phyloP scores from a whole-genome alignment of 1,284 basidiomycete genomes.

The Ustilago loliicola region DNA sequence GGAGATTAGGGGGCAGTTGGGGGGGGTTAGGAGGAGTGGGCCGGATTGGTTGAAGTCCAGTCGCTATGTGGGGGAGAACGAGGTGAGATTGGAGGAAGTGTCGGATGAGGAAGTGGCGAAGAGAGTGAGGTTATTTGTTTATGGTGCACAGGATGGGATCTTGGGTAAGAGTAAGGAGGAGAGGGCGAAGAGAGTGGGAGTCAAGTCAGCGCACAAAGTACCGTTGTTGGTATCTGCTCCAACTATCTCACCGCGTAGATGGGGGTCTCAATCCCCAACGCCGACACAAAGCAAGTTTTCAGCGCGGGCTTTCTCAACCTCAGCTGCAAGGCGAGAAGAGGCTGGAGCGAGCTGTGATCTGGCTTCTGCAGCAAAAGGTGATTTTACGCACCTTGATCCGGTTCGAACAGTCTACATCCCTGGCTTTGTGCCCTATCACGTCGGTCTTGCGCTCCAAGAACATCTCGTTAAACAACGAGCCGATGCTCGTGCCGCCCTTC shows the following conservation, averaged over 20 bases:
- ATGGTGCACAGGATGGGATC: constrained; percentile 20
- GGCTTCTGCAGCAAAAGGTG: constrained; percentile 21
- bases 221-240: constrained; percentile 5
- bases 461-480: constrained; percentile 58
- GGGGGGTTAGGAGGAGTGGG: not conserved
- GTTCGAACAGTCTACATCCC: constrained; percentile 57
- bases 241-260: constrained; percentile 16
- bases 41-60: not conserved
- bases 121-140: not conserved
- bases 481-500: constrained; percentile 74
- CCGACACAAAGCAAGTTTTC: not conserved
- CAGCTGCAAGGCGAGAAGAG: not conserved
- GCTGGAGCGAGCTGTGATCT: constrained; percentile 20
- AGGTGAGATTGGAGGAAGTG: no score
- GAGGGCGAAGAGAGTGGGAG: not conserved
- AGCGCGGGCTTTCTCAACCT: constrained; percentile 19
- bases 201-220: not conserved
- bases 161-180: constrained; percentile 14
- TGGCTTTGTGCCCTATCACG: constrained; percentile 62
- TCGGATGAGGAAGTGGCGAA: not conserved
- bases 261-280: not conserved
- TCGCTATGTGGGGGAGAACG: not conserved
- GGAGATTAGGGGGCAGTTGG: constrained; percentile 14
- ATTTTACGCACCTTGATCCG: constrained; percentile 33
- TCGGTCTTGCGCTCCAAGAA: constrained; percentile 66